These are phyloP conservation scores for Coelastrella sp. DNA, from an alignment of 139 green algal genomes.

Conservation along the genomic window DNA sequence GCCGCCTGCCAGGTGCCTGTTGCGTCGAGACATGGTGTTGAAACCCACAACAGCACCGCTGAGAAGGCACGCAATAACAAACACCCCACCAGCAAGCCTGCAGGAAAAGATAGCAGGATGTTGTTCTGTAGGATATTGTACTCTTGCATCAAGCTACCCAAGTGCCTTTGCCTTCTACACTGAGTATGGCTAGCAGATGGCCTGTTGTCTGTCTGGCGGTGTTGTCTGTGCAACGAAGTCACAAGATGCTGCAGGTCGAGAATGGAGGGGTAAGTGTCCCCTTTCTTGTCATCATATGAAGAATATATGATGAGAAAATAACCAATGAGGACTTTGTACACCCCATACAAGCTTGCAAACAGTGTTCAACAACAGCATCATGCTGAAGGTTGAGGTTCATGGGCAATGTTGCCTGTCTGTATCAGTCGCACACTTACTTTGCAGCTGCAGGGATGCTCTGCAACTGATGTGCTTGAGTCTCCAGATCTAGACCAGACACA, in stretches of 20 bases:
- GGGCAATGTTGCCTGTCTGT: background rate
- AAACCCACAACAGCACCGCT: background rate
- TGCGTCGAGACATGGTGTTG: background rate
- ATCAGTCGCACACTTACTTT: background rate
- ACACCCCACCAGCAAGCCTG: constrained; percentile 1
- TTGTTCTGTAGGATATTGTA: background rate
- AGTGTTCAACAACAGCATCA: background rate
- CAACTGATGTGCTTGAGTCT: background rate
- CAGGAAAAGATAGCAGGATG: background rate
- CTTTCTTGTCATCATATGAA: background rate
- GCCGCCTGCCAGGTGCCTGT: background rate
- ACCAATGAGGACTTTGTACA: too few relatives aligned
- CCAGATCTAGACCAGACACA: constrained; percentile 6
- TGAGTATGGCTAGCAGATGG: background rate
- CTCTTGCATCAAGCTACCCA: background rate
- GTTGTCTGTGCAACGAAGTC: background rate
- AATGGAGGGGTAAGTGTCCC: background rate
- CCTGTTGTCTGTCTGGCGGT: too few relatives aligned
- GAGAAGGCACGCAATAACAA: background rate
- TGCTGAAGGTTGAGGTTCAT: background rate
- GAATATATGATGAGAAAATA: too few relatives aligned
- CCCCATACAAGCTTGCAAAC: background rate
- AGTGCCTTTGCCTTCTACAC: background rate
- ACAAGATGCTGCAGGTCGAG: background rate
- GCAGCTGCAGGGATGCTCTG: background rate